These are phyloP conservation scores for Dactylellina haptotyla DNA, from an alignment of 2,329 filamentous ascomycete species.

Conservation along the genomic window DNA sequence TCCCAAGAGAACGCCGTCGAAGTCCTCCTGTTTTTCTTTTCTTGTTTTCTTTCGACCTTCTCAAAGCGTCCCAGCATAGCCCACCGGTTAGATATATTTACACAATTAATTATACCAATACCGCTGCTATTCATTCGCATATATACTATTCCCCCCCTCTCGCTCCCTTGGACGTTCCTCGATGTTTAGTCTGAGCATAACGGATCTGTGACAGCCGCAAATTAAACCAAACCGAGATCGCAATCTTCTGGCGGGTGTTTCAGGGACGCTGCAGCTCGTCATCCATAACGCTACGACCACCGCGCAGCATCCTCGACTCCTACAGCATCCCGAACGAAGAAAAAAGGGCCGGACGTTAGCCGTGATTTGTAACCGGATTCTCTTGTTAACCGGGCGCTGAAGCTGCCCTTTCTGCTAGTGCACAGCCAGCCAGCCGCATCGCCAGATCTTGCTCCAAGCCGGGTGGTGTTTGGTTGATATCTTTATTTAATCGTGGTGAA, in stretches of 20 bases:
- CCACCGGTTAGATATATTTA: slow-evolving; percentile 17
- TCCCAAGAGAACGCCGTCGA: slow-evolving; percentile 1
- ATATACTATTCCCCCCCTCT: not conserved
- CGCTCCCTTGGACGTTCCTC: not conserved
- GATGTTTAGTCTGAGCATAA: too few species aligned
- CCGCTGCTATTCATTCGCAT: slow-evolving; percentile 1
- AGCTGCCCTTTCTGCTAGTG: slow-evolving; percentile 7
- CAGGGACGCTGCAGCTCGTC: not conserved
- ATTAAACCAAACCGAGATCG: slow-evolving; percentile 6
- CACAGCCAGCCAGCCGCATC: slow-evolving; percentile 50
- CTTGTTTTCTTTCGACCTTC: slow-evolving; percentile 43
- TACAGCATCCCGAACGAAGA: too few species aligned
- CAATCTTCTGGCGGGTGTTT: slow-evolving; percentile 20
- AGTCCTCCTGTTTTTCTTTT: slow-evolving; percentile 9
- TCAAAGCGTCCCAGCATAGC: slow-evolving; percentile 52
- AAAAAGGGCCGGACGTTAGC: too few species aligned
- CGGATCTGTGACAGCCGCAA: slow-evolving; percentile 9
- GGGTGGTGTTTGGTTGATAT: slow-evolving; percentile 7
- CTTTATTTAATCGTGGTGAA: too few species aligned
- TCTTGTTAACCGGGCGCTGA: not conserved
- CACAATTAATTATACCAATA: slow-evolving; percentile 3
- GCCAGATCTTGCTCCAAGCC: slow-evolving; percentile 17
- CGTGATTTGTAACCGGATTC: slow-evolving; percentile 7
- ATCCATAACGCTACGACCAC: too few species aligned
- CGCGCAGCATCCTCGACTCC: too few species aligned